These are phyloP conservation scores for Hevea brasiliensis DNA, from an alignment of 345 rosid species.

Conservation along the genomic window DNA sequence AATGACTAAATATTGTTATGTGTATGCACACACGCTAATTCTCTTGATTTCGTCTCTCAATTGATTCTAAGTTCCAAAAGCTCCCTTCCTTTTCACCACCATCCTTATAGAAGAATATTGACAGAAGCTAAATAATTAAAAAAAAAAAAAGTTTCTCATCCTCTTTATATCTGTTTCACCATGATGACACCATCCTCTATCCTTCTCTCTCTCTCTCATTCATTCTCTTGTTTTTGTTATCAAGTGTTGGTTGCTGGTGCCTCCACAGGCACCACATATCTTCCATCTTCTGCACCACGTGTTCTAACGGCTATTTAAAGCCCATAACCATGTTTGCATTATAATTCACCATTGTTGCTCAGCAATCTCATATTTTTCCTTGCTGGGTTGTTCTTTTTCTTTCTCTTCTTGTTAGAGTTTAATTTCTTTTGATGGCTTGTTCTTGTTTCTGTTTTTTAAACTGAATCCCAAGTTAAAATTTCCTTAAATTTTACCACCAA, in stretches of 20 bases:
- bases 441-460: slow-evolving; percentile 9
- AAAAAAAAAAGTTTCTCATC: background rate
- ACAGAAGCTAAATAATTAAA: background rate
- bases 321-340: slow-evolving; percentile 9
- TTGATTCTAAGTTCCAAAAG: background rate
- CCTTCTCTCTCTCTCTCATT: background rate
- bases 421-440: background rate
- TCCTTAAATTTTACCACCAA: background rate
- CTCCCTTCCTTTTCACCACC: slow-evolving; percentile 5
- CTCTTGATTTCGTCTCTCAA: too few relatives aligned
- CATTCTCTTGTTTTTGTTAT: background rate
- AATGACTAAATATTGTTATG: background rate
- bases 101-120: slow-evolving; percentile 1
- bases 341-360: background rate
- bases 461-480: background rate
- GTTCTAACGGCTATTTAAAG: slow-evolving; percentile 7
- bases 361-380: background rate
- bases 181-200: background rate
- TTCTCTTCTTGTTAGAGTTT: too few relatives aligned
- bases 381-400: background rate
- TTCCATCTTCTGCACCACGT: slow-evolving; percentile 8
- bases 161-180: too few relatives aligned
- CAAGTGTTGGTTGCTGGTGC: background rate
- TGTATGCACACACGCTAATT: background rate
- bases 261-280: slow-evolving; percentile 5